phyloP scores from a whole-genome alignment of 345 rosid species.

The Clarkia xantiana region DNA sequence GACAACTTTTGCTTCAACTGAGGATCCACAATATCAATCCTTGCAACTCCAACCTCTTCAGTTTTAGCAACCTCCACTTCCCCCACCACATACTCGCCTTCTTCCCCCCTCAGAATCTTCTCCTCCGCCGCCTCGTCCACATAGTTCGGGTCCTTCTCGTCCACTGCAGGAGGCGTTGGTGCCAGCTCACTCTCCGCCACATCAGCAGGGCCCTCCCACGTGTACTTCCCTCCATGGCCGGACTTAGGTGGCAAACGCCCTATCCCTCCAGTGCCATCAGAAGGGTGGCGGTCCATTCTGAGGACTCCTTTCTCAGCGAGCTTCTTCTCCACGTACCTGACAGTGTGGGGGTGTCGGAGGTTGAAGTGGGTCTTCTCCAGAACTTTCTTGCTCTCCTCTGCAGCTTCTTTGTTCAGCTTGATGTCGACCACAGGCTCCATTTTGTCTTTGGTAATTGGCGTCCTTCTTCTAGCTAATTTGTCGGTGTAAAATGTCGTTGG shows the following conservation, averaged over 20 bases:
- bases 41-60: too few species aligned
- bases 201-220: constrained; percentile 71
- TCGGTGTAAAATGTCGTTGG: too few species aligned
- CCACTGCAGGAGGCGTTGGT: constrained; percentile 42
- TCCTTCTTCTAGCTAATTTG: too few species aligned
- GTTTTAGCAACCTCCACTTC: too few species aligned
- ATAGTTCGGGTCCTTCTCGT: constrained; percentile 14
- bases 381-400: constrained; percentile 33
- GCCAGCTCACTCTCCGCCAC: constrained; percentile 36
- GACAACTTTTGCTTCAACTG: too few species aligned
- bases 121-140: constrained; percentile 3
- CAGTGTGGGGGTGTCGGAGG: constrained; percentile 38
- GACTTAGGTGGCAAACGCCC: constrained; percentile 46
- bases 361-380: constrained; percentile 31
- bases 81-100: too few species aligned
- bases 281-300: constrained; percentile 68
- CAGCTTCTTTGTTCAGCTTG: constrained; percentile 29
- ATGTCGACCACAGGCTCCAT: constrained; percentile 29
- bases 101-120: too few species aligned
- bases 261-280: constrained; percentile 44
- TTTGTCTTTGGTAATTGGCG: not conserved
- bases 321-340: constrained; percentile 53
- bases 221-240: constrained; percentile 78
- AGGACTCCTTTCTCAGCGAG: constrained; percentile 51
- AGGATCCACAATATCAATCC: too few species aligned